Conservation (phyloP, 768 basidiomycete species). For the Pisolithus microcarpus region DNA sequence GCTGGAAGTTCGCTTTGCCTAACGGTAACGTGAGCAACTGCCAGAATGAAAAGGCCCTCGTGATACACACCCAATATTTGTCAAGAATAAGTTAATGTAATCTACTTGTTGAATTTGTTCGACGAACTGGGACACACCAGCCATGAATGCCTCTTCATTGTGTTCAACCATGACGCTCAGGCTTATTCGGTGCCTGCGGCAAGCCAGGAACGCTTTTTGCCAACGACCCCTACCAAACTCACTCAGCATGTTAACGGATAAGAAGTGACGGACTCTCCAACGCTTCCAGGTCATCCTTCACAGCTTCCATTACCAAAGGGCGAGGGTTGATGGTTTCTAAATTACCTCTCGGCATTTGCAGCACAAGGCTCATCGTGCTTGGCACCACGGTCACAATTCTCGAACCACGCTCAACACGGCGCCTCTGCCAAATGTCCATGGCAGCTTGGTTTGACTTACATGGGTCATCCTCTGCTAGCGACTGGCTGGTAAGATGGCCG, state of each 20-base stretch:
- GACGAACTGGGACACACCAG: conserved; percentile 57
- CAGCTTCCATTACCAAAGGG: conserved; percentile 81
- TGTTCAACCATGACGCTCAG: conserved; percentile 84
- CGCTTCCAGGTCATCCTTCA: conserved; percentile 69
- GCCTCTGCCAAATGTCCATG: conserved; percentile 49
- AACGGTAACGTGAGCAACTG: conserved; percentile 1
- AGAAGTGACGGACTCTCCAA: conserved; percentile 8
- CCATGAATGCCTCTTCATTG: conserved; percentile 59
- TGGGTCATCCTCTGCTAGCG: conserved; percentile 21
- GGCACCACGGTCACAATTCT: conserved; percentile 84
- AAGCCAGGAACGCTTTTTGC: conserved; percentile 82
- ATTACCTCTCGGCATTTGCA: conserved; percentile 98
- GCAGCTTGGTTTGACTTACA: conserved; percentile 8
- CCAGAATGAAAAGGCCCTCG: background rate
- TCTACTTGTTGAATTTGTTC: conserved; percentile 87
- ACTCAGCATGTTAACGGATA: background rate
- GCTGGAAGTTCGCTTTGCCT: conserved; percentile 56
- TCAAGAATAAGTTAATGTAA: conserved; percentile 86
- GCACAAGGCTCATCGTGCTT: conserved; percentile 78
- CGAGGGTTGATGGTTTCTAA: conserved; percentile 92
- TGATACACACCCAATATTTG: conserved; percentile 63
- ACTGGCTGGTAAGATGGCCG: conserved; percentile 8
- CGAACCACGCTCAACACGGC: conserved; percentile 85
- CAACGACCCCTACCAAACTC: conserved; percentile 53
- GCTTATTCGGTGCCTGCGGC: conserved; percentile 90